A percentile compares a stretch with the other conserved stretches of the same genome.
Conservation (phyloP, 2,329 filamentous ascomycete genomes). For the Aspergillus caelatus region DNA sequence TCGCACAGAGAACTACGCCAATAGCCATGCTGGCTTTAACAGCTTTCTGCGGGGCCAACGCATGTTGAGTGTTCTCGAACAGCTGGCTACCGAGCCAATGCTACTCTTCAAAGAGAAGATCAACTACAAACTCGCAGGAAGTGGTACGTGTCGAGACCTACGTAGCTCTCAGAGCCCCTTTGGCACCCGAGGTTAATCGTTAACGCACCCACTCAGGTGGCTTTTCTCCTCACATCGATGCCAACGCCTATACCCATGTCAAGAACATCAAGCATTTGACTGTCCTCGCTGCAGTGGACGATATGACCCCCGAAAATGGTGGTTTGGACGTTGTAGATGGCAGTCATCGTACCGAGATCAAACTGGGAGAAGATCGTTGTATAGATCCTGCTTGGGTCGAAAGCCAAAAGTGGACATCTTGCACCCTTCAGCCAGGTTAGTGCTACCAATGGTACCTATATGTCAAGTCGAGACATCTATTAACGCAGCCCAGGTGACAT, state of each 20-base stretch:
- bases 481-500: constrained; percentile 32
- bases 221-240: constrained; percentile 46
- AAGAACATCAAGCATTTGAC: constrained; percentile 46
- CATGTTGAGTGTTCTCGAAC: constrained; percentile 32
- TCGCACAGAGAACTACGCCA: constrained; percentile 39
- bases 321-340: constrained; percentile 46
- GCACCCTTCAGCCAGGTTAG: constrained; percentile 38
- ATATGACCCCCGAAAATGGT: constrained; percentile 40
- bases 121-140: constrained; percentile 47
- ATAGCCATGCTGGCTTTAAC: constrained; percentile 37
- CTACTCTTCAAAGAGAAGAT: constrained; percentile 50
- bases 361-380: constrained; percentile 37
- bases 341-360: constrained; percentile 40
- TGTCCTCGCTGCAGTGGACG: constrained; percentile 44
- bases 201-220: constrained; percentile 27
- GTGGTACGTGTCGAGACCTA: constrained; percentile 26
- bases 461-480: neutral
- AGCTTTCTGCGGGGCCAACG: constrained; percentile 39
- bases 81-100: constrained; percentile 43
- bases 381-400: constrained; percentile 41
- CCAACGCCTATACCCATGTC: constrained; percentile 47
- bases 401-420: constrained; percentile 37
- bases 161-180: neutral
- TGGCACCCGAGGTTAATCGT: neutral
- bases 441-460: neutral